Base-by-base conservation (phyloP, 768 basidiomycete genomes). In the Serendipita sp. region DNA sequence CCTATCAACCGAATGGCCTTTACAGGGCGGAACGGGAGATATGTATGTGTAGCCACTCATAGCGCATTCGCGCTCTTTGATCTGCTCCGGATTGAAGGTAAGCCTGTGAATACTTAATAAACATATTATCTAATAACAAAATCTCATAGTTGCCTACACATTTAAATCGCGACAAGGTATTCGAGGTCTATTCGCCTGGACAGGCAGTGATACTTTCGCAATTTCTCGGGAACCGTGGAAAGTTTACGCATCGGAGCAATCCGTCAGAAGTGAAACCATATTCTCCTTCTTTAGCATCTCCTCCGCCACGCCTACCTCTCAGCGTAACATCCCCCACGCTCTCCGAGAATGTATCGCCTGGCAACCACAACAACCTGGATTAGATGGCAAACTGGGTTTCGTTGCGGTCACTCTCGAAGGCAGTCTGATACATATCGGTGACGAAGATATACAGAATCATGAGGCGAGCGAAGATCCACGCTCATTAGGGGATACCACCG, bases 351-450 rank as follows among this genome's bases (percentile, higher is more conserved):
- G 83, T 13, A 74, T 71, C 66, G 71, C 68, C n/a, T 70, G 66
- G 63, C 75, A 74, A 70, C 63, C 75, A 2, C 70, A 72, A 41
- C 67, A 73, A 8, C 63, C 66, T 47, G 70, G 67, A 28, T 71
- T 68, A 18, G 69, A 74, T 2, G 68, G 74, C 5, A 74, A 75
- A 10, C 83, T 83, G 71, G 80, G 77, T 52, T 76, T 91, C 63
- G 79, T 88, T 11, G 89, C 83, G n/a, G 78, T 92, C 67, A 88
- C 86, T 11, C 72, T 80, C 4, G 73, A 76, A 23, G 88, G 87
- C 80, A 78, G 78, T 60, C 79, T 89, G 15, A 78, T 88, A 7
- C 72, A 85, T 51, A 78, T 91, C 63, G 90, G 90, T 1, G 85
- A 91, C 65, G 79, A 23, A 70, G 72, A 48, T 63, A 75, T 23